Conservation (phyloP, 164 flowering plant genomes). For the Sextonia rubra region DNA sequence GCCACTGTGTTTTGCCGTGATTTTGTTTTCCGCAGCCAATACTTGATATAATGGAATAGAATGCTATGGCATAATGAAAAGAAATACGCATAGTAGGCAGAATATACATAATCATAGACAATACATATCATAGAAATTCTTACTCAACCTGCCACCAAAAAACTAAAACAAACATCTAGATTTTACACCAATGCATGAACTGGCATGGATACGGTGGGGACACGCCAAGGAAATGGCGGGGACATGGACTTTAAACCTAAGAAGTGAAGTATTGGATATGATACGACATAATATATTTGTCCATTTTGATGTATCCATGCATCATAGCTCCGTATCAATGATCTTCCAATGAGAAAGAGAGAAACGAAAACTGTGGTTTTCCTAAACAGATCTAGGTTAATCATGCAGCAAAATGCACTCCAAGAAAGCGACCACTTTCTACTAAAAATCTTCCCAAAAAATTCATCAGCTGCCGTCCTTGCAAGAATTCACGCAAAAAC, state of each 20-base stretch:
- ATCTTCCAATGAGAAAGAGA: no score
- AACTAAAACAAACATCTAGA: background rate
- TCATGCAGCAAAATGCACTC: no score
- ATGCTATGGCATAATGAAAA: background rate
- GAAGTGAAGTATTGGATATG: no score
- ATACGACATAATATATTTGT: background rate
- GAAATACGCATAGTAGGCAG: no score
- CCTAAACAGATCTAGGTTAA: background rate
- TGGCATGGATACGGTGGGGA: background rate
- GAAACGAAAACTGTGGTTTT: background rate
- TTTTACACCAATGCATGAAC: background rate
- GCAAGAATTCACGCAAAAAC: background rate
- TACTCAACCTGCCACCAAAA: background rate
- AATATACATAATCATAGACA: background rate
- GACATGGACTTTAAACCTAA: background rate
- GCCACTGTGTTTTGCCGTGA: background rate
- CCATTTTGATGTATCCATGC: no score
- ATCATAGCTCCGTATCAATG: no score
- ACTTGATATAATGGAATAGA: background rate
- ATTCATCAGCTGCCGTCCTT: background rate
- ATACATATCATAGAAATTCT: background rate
- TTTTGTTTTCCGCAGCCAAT: background rate
- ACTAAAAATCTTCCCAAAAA: background rate
- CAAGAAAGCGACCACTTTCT: no score
- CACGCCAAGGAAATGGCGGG: background rate